These are phyloP conservation scores for Cytidiella melzeri DNA, from an alignment of 768 basidiomycete genomes.

Conservation along the genomic window DNA sequence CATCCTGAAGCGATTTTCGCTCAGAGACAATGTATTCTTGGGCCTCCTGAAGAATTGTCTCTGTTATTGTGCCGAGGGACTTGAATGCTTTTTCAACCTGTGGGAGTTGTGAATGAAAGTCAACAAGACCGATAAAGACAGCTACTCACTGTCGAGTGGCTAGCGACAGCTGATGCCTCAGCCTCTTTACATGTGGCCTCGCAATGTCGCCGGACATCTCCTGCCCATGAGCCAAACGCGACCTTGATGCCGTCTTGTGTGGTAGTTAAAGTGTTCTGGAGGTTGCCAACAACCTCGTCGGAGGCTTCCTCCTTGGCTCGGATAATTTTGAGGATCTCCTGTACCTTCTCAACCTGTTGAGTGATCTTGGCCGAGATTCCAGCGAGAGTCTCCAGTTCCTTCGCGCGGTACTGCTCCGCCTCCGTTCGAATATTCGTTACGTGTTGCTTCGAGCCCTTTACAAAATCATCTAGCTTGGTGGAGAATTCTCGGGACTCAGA, in stretches of 20 bases:
- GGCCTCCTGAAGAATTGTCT: slow-evolving; percentile 52
- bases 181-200: slow-evolving; percentile 42
- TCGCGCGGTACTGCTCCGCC: slow-evolving; percentile 47
- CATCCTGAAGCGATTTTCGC: slow-evolving; percentile 41
- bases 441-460: slow-evolving; percentile 49
- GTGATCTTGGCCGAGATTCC: slow-evolving; percentile 49
- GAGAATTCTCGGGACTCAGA: slow-evolving; percentile 48
- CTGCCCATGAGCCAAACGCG: slow-evolving; percentile 51
- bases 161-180: slow-evolving; percentile 35
- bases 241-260: slow-evolving; percentile 47
- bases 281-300: slow-evolving; percentile 40
- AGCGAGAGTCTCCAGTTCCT: slow-evolving; percentile 49
- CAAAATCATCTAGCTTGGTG: slow-evolving; percentile 55
- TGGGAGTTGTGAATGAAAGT: not conserved
- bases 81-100: slow-evolving; percentile 55
- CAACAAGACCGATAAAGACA: too few species aligned
- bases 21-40: slow-evolving; percentile 52
- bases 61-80: slow-evolving; percentile 52
- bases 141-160: slow-evolving; percentile 38
- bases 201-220: slow-evolving; percentile 42
- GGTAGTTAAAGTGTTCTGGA: slow-evolving; percentile 46
- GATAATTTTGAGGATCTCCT: slow-evolving; percentile 46
- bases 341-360: slow-evolving; percentile 49
- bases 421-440: slow-evolving; percentile 48
- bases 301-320: slow-evolving; percentile 51